These are phyloP conservation scores for Talaromyces adpressus DNA, from an alignment of 495 filamentous ascomycete genomes.

Conservation along the genomic window DNA sequence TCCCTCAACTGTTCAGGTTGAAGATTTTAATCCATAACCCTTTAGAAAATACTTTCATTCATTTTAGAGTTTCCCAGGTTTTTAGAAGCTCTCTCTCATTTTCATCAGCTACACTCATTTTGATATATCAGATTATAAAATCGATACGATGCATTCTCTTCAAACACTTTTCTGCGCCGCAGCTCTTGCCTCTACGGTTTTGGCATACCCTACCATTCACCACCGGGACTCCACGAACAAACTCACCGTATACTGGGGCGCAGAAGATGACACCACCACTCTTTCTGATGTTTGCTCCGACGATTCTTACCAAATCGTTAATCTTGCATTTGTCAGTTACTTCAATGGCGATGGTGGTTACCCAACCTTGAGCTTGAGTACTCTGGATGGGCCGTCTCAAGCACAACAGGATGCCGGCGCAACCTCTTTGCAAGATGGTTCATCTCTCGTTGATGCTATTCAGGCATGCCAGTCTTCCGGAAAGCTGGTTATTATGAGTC, in stretches of 20 bases:
- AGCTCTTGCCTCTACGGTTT: neutral
- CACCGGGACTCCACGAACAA: neutral
- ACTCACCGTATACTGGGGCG: slow-evolving; percentile 5
- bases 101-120: neutral
- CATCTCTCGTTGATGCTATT: slow-evolving; percentile 36
- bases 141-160: neutral
- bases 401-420: slow-evolving; percentile 42
- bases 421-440: slow-evolving; percentile 32
- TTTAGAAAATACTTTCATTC: neutral
- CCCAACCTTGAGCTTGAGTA: slow-evolving; percentile 58
- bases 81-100: neutral
- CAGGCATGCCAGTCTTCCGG: slow-evolving; percentile 41
- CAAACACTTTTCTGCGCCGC: neutral
- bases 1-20: neutral
- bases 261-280: slow-evolving; percentile 6
- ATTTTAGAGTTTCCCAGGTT: neutral
- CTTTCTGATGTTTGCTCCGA: slow-evolving; percentile 53
- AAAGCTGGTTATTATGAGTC: slow-evolving; percentile 41
- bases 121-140: neutral
- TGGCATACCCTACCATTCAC: neutral
- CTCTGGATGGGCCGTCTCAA: slow-evolving; percentile 17
- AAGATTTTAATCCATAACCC: neutral
- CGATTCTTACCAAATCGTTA: slow-evolving; percentile 56
- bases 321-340: slow-evolving; percentile 55
- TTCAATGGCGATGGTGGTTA: slow-evolving; percentile 50